Evolutionary conservation across 2,329 filamentous ascomycete species (phyloP).

Genomic region (Scedosporium boydii): DNA sequence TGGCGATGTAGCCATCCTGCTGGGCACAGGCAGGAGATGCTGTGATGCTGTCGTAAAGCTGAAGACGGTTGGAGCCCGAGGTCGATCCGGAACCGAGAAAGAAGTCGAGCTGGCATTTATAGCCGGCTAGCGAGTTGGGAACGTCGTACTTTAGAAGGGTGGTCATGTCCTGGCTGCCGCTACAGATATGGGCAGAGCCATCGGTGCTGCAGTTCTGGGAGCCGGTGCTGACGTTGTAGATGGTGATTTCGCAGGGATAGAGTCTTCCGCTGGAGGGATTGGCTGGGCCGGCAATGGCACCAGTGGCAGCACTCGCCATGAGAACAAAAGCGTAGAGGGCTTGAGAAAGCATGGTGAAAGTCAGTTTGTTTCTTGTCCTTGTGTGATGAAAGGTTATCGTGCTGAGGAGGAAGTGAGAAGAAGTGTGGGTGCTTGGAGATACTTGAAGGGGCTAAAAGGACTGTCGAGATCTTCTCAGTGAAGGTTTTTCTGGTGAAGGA

Average conservation of each 20-base stretch:
- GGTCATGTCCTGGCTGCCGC: slow-evolving; percentile 17
- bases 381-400: too few species aligned
- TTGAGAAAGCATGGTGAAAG: too few species aligned
- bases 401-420: too few species aligned
- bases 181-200: background rate
- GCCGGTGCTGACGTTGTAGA: background rate
- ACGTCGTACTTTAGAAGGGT: slow-evolving; percentile 20
- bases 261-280: too few species aligned
- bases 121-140: slow-evolving; percentile 12
- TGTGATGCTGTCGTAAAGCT: slow-evolving; percentile 16
- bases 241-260: too few species aligned
- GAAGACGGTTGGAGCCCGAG: slow-evolving; percentile 16
- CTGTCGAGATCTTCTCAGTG: too few species aligned
- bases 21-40: slow-evolving; percentile 14
- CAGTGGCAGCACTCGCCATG: too few species aligned
- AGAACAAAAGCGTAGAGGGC: background rate
- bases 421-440: too few species aligned
- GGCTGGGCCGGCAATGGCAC: too few species aligned
- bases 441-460: too few species aligned
- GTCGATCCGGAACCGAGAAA: slow-evolving; percentile 12
- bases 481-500: too few species aligned
- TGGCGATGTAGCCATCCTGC: slow-evolving; percentile 5
- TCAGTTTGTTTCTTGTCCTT: too few species aligned
- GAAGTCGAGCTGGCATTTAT: slow-evolving; percentile 18
- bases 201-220: background rate